Evolutionary conservation across 306 rosid genomes (phyloP).

Genomic region (Morella rubra): DNA sequence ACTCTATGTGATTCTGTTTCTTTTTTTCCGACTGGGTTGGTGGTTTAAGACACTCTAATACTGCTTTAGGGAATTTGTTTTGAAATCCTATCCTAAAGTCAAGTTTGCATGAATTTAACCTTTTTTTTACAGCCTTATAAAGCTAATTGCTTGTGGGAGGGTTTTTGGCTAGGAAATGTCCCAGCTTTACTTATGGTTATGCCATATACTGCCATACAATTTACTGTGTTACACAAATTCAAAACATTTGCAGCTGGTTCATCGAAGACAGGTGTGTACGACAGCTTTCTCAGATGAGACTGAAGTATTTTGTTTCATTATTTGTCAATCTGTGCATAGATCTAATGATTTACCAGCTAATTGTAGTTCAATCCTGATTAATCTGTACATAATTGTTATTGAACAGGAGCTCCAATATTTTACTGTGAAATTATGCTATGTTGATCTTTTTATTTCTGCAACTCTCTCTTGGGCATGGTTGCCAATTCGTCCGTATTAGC

Average conservation of each 20-base stretch:
- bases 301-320: background rate
- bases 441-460: constrained; percentile 5
- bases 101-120: background rate
- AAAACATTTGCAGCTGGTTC: constrained; percentile 91
- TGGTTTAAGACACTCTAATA: background rate
- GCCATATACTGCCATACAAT: constrained; percentile 96
- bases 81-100: background rate
- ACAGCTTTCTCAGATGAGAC: background rate
- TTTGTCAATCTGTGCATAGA: background rate
- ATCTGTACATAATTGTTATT: constrained; percentile 2
- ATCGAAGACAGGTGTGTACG: constrained; percentile 61
- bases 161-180: constrained; percentile 97
- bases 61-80: background rate
- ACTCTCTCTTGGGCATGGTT: constrained; percentile 13
- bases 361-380: background rate
- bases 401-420: background rate
- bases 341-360: too few relatives aligned
- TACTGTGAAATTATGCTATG: background rate
- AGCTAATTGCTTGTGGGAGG: constrained; percentile 44
- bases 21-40: background rate
- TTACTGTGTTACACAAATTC: constrained; percentile 77
- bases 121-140: background rate
- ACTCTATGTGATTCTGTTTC: background rate
- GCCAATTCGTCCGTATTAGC: background rate
- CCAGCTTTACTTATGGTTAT: constrained; percentile 98